These are phyloP conservation scores for Pluteus cervinus DNA, from an alignment of 768 basidiomycete genomes.

Conservation along the genomic window DNA sequence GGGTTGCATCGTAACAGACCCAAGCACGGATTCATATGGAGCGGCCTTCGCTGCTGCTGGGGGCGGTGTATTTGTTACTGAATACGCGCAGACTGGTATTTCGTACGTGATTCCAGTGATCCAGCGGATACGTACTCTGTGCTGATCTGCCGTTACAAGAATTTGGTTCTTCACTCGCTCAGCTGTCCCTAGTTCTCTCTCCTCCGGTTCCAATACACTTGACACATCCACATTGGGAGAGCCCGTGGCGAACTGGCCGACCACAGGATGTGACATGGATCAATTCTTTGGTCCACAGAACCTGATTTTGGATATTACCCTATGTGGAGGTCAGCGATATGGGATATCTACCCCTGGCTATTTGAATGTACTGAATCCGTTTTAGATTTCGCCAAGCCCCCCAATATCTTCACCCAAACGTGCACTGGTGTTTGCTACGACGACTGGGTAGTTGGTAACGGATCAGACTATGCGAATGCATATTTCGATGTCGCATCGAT, in stretches of 20 bases:
- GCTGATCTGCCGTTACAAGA: slow-evolving; percentile 19
- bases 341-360: slow-evolving; percentile 7
- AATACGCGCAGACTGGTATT: slow-evolving; percentile 60
- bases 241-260: slow-evolving; percentile 67
- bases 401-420: slow-evolving; percentile 49
- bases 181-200: slow-evolving; percentile 40
- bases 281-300: slow-evolving; percentile 56
- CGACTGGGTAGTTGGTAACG: slow-evolving; percentile 60
- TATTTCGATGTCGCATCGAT: slow-evolving; percentile 70
- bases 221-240: slow-evolving; percentile 54
- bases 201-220: slow-evolving; percentile 42
- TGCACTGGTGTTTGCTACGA: slow-evolving; percentile 65
- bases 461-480: slow-evolving; percentile 55
- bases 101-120: slow-evolving; percentile 38
- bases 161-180: slow-evolving; percentile 61
- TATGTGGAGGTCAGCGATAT: slow-evolving; percentile 46
- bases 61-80: slow-evolving; percentile 74
- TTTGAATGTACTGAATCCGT: background rate
- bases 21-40: slow-evolving; percentile 54
- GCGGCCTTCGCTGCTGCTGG: slow-evolving; percentile 55
- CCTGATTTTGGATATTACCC: slow-evolving; percentile 70
- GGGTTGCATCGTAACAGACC: slow-evolving; percentile 61
- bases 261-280: slow-evolving; percentile 45
- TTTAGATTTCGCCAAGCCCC: slow-evolving; percentile 43
- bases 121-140: background rate